phyloP scores from a whole-genome alignment of 164 flowering plant genomes.

The Tetracentron sinense region DNA sequence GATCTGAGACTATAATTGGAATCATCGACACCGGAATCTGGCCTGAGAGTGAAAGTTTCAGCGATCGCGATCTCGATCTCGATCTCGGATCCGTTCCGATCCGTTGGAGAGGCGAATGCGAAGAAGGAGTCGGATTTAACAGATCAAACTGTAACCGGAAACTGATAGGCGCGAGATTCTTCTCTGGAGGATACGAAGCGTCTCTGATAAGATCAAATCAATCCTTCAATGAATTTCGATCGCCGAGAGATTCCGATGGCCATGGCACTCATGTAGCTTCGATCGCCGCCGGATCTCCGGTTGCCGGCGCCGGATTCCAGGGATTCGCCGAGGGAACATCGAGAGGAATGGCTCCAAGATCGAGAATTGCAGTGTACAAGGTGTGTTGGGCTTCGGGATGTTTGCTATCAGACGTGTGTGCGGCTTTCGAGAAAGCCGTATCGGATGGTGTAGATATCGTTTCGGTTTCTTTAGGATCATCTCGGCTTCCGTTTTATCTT shows the following conservation, averaged over 20 bases:
- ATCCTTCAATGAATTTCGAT: constrained; percentile 10
- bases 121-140: constrained; percentile 5
- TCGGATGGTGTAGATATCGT: constrained; percentile 14
- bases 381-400: constrained; percentile 16
- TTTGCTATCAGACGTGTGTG: constrained; percentile 12
- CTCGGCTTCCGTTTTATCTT: constrained; percentile 6
- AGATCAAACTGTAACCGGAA: constrained; percentile 16
- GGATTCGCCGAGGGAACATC: constrained; percentile 10
- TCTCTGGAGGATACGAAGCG: constrained; percentile 11
- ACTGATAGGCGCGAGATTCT: constrained; percentile 14
- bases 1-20: constrained; percentile 12
- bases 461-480: constrained; percentile 14
- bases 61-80: background rate
- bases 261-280: constrained; percentile 25
- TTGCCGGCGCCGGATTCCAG: background rate
- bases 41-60: constrained; percentile 12
- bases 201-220: background rate
- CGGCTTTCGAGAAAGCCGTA: constrained; percentile 12
- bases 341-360: constrained; percentile 13
- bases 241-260: constrained; percentile 23
- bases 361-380: constrained; percentile 14
- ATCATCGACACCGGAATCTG: constrained; percentile 18
- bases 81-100: background rate
- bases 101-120: constrained; percentile 13
- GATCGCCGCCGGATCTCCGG: constrained; percentile 11